These are phyloP conservation scores for Aristolochia fimbriata DNA, from an alignment of 164 flowering plant species.

Conservation along the genomic window DNA sequence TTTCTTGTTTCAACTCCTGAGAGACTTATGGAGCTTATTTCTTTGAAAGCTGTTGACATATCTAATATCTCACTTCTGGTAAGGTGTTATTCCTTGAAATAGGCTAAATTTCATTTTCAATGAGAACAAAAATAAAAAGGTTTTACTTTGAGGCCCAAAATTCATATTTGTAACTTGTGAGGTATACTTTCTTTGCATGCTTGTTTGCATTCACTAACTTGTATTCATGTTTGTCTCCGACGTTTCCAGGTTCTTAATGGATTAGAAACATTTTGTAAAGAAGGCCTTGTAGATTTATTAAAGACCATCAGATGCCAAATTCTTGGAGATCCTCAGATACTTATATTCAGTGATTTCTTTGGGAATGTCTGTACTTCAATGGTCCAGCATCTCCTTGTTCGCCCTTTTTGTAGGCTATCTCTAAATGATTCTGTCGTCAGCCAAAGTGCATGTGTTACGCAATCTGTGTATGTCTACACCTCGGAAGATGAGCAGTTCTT, in stretches of 20 bases:
- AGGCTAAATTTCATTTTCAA: background rate
- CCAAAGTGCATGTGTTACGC: constrained; percentile 34
- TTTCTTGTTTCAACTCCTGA: constrained; percentile 82
- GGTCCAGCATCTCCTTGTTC: constrained; percentile 28
- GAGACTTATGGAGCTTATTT: constrained; percentile 75
- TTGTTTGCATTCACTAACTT: background rate
- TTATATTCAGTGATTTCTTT: constrained; percentile 35
- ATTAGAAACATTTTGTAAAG: constrained; percentile 24
- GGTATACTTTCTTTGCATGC: background rate
- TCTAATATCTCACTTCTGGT: constrained; percentile 72
- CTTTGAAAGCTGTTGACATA: constrained; percentile 57
- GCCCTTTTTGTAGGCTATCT: constrained; percentile 33
- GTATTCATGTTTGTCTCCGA: background rate
- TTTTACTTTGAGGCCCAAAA: no score
- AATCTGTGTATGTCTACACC: constrained; percentile 17
- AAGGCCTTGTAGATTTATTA: constrained; percentile 25
- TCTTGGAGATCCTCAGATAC: constrained; percentile 32
- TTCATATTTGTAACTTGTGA: background rate
- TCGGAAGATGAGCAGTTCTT: constrained; percentile 20
- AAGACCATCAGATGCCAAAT: constrained; percentile 39
- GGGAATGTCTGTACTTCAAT: constrained; percentile 16
- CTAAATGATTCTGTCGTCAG: constrained; percentile 25
- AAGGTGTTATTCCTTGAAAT: constrained; percentile 9
- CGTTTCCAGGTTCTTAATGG: constrained; percentile 61
- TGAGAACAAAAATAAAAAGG: no score